Conservation (phyloP, 768 basidiomycete genomes). For the Steccherinum ochraceum region DNA sequence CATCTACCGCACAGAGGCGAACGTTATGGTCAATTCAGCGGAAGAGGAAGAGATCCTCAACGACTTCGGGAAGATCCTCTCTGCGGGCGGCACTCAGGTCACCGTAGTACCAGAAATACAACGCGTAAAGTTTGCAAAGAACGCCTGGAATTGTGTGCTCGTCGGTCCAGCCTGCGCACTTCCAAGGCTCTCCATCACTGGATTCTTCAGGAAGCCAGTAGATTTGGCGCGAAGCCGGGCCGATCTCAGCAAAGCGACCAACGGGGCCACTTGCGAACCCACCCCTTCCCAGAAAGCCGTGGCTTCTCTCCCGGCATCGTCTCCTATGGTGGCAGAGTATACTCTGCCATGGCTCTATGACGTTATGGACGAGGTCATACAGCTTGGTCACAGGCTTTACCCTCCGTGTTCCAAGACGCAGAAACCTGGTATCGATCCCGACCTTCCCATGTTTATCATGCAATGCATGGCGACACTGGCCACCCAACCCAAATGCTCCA, state of each 20-base stretch:
- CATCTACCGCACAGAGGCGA: conserved; percentile 43
- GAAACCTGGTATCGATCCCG: conserved; percentile 39
- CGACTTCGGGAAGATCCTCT: conserved; percentile 40
- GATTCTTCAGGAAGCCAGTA: conserved; percentile 41
- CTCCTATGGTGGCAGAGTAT: conserved; percentile 31
- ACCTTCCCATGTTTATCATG: conserved; percentile 32
- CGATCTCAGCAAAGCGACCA: not conserved
- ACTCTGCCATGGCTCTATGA: conserved; percentile 41
- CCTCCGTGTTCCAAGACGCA: conserved; percentile 35
- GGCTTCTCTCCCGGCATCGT: conserved; percentile 9
- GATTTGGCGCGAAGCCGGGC: not conserved
- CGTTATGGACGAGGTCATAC: conserved; percentile 38
- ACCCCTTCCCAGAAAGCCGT: not conserved
- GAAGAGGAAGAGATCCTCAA: conserved; percentile 35
- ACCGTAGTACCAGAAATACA: conserved; percentile 52
- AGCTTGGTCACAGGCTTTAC: conserved; percentile 39
- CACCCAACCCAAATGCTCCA: conserved; percentile 33
- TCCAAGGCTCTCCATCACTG: conserved; percentile 40
- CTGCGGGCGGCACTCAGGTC: conserved; percentile 40
- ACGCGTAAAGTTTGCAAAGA: conserved; percentile 54
- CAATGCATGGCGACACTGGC: conserved; percentile 34
- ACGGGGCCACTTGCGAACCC: not conserved
- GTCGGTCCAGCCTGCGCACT: conserved; percentile 48
- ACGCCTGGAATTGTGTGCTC: conserved; percentile 58
- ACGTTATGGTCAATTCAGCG: conserved; percentile 34